A percentile compares a stretch with the other conserved stretches of the same genome.
Evolutionary conservation across 345 rosid species (phyloP).

Genomic region (Linum tenue): DNA sequence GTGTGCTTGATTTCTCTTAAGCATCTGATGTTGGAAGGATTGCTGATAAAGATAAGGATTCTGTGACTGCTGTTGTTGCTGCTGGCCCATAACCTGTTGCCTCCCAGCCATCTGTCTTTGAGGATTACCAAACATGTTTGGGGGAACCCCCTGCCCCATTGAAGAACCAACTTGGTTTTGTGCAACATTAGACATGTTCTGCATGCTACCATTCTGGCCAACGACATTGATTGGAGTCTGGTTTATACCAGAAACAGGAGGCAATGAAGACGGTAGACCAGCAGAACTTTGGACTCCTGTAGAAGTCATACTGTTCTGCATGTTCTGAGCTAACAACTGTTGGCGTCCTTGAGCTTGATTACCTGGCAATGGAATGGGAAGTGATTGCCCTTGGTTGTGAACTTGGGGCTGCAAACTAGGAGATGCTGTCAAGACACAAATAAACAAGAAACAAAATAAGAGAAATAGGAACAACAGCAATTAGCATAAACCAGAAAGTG

Average conservation of each 20-base stretch:
- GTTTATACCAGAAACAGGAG: conserved; percentile 44
- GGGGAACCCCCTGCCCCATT: conserved; percentile 48
- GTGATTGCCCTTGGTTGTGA: conserved; percentile 49
- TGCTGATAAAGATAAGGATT: conserved; percentile 50
- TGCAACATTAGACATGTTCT: conserved; percentile 51
- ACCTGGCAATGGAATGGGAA: conserved; percentile 39
- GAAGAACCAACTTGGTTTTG: conserved; percentile 50
- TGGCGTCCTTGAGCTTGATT: conserved; percentile 69
- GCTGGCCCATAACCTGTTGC: conserved; percentile 56
- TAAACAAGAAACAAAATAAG: conserved; percentile 16
- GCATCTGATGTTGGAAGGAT: conserved; percentile 45
- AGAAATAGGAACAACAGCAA: background rate
- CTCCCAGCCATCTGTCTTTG: conserved; percentile 64
- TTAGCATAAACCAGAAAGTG: background rate
- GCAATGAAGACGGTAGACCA: conserved; percentile 53
- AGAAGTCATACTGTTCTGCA: conserved; percentile 52
- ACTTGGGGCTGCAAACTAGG: conserved; percentile 42
- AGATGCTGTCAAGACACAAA: conserved; percentile 28
- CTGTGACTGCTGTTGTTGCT: conserved; percentile 66
- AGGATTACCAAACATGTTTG: conserved; percentile 49
- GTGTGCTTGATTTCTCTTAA: conserved; percentile 54
- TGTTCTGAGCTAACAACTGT: conserved; percentile 49
- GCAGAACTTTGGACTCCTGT: conserved; percentile 53
- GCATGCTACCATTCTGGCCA: conserved; percentile 66
- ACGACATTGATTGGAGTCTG: conserved; percentile 35